Evolutionary conservation across 225 moss, liverwort and hornwort genomes (phyloP), one percentile per base, ranked within the genome.

Genomic region (Polytrichum commune): DNA sequence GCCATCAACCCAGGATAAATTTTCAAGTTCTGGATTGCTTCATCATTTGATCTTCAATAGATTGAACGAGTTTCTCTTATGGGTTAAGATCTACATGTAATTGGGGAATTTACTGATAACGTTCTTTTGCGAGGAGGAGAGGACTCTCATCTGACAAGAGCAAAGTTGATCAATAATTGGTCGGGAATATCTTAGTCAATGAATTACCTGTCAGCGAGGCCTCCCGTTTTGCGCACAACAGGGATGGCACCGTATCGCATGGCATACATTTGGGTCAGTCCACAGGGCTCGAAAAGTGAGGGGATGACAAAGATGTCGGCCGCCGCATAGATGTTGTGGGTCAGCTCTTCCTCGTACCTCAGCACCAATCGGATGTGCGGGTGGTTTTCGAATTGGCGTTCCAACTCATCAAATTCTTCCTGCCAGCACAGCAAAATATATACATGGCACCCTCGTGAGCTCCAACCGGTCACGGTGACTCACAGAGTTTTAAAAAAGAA

Each of bases 211-310:
- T 95, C 95, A 57, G 89, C 87, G 67, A 95, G 78, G 69, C 95
- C 93, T 29, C 95, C 93, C 27, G 91, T 93, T 83, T 93, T 93
- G 27, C 93, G 81, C 32, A 79, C 95, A 1, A 93, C 83, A 63
- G 95, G 93, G 32, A 95, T 82, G 65, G 93, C 82, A 24, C 95
- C 95, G 64, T 96, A 89, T 4, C 88, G 80, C 88, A 89, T 89
- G 27, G 88, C 72, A 38, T 85, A 83, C 85, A 80, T 82, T 75
- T 81, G 95, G 32, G 95, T 95, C 5, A 95, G 67, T 8, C 93
- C 95, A 81, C 95, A 95, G n/a, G 95, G 95, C 79, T 95, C 93
- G 70, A 90, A 95, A 62, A 91, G 84, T 19, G 95, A 93, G 27
- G 93, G 95, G 72, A 95, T 93, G 8, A 93, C 80, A 38, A 95